Evolutionary conservation across 192 early-diverging fungal species (phyloP).

Genomic region (Diversispora eburnea): DNA sequence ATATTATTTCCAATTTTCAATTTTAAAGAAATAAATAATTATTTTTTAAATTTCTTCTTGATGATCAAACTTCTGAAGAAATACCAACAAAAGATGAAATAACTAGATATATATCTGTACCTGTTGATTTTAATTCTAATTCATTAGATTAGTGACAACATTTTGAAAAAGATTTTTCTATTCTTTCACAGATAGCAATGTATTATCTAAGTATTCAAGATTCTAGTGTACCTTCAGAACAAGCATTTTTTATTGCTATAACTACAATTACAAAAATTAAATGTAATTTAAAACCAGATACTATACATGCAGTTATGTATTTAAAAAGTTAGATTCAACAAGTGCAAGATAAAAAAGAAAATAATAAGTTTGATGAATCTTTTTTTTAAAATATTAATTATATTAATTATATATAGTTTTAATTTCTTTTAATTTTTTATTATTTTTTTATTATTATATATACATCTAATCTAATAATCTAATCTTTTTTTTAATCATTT

Average conservation of each 20-base stretch:
- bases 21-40: not conserved
- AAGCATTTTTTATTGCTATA: not conserved
- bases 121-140: slow-evolving; percentile 3
- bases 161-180: no score
- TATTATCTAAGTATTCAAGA: slow-evolving; percentile 14
- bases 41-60: slow-evolving; percentile 12
- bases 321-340: slow-evolving; percentile 8
- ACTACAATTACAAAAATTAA: slow-evolving; percentile 7
- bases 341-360: not conserved
- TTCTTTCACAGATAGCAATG: no score
- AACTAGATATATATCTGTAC: slow-evolving; percentile 3
- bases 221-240: slow-evolving; percentile 17
- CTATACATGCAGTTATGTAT: not conserved
- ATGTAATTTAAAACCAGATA: slow-evolving; percentile 18
- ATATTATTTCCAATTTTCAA: not conserved
- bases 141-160: slow-evolving; percentile 5
- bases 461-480: no score
- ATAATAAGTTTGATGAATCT: no score
- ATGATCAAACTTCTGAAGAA: not conserved
- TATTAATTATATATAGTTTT: no score
- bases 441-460: no score
- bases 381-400: no score
- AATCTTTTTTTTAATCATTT: no score
- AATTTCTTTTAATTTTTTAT: no score
- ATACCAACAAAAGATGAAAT: slow-evolving; percentile 7